phyloP scores from a whole-genome alignment of 148 eudicot species.

The Vaccinium myrtillus region DNA sequence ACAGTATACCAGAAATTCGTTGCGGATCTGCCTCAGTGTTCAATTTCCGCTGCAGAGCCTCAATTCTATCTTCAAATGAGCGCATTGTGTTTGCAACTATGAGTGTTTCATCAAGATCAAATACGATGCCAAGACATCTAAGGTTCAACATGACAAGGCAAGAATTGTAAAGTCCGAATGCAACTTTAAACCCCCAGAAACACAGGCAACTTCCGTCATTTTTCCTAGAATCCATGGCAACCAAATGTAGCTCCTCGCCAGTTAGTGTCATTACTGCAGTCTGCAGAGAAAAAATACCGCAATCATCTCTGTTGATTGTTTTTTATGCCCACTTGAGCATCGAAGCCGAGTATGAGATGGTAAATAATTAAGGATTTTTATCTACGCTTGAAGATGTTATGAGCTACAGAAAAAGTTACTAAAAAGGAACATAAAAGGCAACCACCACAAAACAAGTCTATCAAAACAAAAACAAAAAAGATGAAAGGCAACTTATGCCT shows the following conservation, averaged over 20 bases:
- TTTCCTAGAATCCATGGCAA: conserved; percentile 83
- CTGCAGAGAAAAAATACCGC: conserved; percentile 32
- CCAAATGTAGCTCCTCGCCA: conserved; percentile 82
- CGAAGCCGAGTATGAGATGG: background rate
- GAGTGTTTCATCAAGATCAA: conserved; percentile 98
- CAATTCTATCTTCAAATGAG: conserved; percentile 94
- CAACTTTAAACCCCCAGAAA: conserved; percentile 85
- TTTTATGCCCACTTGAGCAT: background rate
- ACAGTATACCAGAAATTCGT: conserved; percentile 75
- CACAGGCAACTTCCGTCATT: conserved; percentile 44
- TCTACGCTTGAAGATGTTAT: background rate
- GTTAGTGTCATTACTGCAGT: conserved; percentile 71
- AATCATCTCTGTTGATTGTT: background rate
- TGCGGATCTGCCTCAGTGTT: conserved; percentile 67
- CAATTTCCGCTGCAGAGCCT: conserved; percentile 76
- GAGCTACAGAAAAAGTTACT: background rate
- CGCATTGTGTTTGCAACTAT: conserved; percentile 96
- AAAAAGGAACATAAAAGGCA: background rate
- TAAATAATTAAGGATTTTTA: background rate
- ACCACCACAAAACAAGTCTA: background rate
- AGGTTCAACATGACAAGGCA: conserved; percentile 91
- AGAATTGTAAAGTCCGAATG: conserved; percentile 63
- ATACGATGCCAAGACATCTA: conserved; percentile 96
- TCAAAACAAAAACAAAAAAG: background rate
- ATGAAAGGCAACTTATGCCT: background rate